A percentile compares a stretch with the other conserved stretches of the same genome.
These are phyloP conservation scores for Cladophialophora psammophila DNA, from an alignment of 2,329 filamentous ascomycete genomes.

Conservation along the genomic window DNA sequence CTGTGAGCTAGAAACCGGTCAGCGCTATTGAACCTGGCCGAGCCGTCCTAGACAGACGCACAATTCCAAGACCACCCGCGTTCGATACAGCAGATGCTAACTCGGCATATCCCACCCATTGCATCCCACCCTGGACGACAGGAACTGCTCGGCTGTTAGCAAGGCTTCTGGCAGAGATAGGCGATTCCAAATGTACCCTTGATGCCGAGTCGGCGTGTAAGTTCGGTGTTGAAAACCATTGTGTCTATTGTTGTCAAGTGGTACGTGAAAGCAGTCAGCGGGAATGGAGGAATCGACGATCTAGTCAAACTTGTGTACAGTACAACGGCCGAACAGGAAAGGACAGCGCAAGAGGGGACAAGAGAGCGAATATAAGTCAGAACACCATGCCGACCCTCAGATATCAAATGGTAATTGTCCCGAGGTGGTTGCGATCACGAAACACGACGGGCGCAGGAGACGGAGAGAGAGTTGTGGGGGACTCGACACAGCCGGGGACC, in stretches of 20 bases:
- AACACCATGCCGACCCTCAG: not conserved
- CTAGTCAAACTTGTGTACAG: not conserved
- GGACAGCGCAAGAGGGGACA: not conserved
- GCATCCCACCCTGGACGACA: constrained; percentile 61
- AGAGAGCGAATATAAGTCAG: constrained; percentile 2
- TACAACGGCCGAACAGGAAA: not conserved
- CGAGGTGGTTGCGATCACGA: constrained; percentile 22
- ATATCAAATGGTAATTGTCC: constrained; percentile 21
- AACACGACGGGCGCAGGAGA: constrained; percentile 5
- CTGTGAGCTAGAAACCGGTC: constrained; percentile 52
- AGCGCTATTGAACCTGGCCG: constrained; percentile 8
- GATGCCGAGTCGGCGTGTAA: constrained; percentile 67
- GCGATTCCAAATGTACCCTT: constrained; percentile 43
- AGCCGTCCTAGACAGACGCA: constrained; percentile 40
- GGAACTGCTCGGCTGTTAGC: constrained; percentile 48
- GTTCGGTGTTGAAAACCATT: constrained; percentile 71
- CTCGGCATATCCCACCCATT: constrained; percentile 64
- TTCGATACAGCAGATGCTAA: constrained; percentile 61
- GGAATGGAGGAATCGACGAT: not conserved
- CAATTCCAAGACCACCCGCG: constrained; percentile 60
- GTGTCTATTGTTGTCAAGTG: not conserved
- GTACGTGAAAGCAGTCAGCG: constrained; percentile 2
- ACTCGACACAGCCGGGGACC: constrained; percentile 23
- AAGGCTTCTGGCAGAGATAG: constrained; percentile 15
- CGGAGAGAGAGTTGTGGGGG: constrained; percentile 7